These are phyloP conservation scores for Leccinum huronense DNA, from an alignment of 1,284 basidiomycete genomes.

Conservation along the genomic window DNA sequence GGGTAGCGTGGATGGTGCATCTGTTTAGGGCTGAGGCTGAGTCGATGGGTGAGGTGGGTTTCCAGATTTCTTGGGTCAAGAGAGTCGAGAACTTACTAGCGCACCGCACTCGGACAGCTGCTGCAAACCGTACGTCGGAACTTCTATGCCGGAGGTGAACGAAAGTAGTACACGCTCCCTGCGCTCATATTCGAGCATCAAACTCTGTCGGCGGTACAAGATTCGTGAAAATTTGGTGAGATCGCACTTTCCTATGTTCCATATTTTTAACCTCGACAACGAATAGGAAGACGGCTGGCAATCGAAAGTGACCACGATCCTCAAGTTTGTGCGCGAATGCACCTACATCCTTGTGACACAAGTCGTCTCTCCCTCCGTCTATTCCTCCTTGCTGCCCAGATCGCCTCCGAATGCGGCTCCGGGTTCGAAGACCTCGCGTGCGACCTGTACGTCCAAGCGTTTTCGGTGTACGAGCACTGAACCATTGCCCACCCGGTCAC, in stretches of 20 bases:
- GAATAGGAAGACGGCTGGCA: constrained; percentile 57
- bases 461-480: too few relatives aligned
- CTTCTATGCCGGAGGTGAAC: constrained; percentile 87
- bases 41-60: constrained; percentile 72
- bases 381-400: constrained; percentile 58
- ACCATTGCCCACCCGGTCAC: too few relatives aligned
- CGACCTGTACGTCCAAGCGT: too few relatives aligned
- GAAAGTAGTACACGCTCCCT: constrained; percentile 93
- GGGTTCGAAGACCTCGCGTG: constrained; percentile 60
- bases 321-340: too few relatives aligned
- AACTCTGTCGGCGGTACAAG: constrained; percentile 82
- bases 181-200: constrained; percentile 60
- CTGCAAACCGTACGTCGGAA: constrained; percentile 85
- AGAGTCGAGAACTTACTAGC: neutral
- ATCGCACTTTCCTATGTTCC: neutral
- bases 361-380: too few relatives aligned
- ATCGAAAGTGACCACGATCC: constrained; percentile 69
- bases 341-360: too few relatives aligned
- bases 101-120: constrained; percentile 47
- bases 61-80: neutral
- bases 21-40: constrained; percentile 74
- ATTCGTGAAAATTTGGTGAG: constrained; percentile 62
- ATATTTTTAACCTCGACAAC: neutral
- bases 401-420: too few relatives aligned
- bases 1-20: constrained; percentile 96